These are phyloP conservation scores for Starmera quercuum DNA, from an alignment of 805 yeast genomes.

Conservation along the genomic window DNA sequence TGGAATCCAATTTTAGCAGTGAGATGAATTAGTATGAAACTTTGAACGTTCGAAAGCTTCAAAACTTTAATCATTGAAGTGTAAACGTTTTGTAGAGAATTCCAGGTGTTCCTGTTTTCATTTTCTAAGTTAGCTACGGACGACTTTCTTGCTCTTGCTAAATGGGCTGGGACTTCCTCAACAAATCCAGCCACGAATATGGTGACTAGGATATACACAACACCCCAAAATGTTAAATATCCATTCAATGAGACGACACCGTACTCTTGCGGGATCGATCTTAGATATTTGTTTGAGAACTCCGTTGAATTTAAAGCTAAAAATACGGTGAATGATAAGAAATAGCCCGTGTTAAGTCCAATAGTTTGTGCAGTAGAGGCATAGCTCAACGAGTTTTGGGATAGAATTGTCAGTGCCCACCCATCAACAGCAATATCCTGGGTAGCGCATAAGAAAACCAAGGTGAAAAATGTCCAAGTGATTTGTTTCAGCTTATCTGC, in stretches of 20 bases:
- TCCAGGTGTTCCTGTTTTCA: conserved; percentile 14
- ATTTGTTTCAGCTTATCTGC: conserved; percentile 42
- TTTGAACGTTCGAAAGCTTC: conserved; percentile 61
- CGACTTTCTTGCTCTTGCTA: conserved; percentile 20
- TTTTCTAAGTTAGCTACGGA: conserved; percentile 19
- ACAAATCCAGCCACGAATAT: conserved; percentile 47
- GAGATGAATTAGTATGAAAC: conserved; percentile 66
- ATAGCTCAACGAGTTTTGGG: conserved; percentile 70
- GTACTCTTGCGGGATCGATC: conserved; percentile 47
- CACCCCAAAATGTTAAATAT: conserved; percentile 75
- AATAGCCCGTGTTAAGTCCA: conserved; percentile 91
- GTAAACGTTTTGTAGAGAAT: conserved; percentile 46
- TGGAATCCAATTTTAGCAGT: conserved; percentile 88
- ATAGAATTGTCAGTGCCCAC: conserved; percentile 89
- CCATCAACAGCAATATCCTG: conserved; percentile 99
- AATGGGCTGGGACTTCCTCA: conserved; percentile 63
- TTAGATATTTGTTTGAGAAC: conserved; percentile 79
- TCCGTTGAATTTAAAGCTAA: conserved; percentile 87
- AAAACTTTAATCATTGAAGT: conserved; percentile 61
- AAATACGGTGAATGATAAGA: conserved; percentile 84
- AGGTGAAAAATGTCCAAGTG: conserved; percentile 63
- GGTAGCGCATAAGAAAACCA: conserved; percentile 89
- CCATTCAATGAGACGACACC: conserved; percentile 70
- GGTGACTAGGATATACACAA: conserved; percentile 62
- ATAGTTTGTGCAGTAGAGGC: conserved; percentile 98